Percentiles rank a stretch among this genome's conserved stretches.
Conservation (phyloP, 441 rosid genomes). For the Gossypium schwendimanii region DNA sequence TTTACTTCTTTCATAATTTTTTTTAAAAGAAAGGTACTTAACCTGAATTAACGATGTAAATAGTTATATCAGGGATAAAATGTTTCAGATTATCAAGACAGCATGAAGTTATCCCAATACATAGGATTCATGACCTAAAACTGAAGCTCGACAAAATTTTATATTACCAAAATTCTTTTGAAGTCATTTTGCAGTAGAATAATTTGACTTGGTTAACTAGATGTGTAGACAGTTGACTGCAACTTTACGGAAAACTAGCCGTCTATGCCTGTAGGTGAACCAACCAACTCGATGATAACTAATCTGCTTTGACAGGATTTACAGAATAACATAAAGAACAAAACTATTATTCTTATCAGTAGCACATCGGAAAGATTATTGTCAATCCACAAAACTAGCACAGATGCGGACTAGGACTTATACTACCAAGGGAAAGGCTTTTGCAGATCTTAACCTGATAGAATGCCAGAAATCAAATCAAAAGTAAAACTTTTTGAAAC, state of each 20-base stretch:
- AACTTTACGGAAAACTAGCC: neutral
- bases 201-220: neutral
- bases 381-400: neutral
- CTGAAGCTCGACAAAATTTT: neutral
- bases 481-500: slow-evolving; percentile 77
- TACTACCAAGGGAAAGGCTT: neutral
- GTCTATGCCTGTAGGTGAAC: neutral
- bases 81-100: neutral
- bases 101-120: neutral
- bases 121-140: neutral
- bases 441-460: slow-evolving; percentile 45
- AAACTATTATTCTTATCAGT: neutral
- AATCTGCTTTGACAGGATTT: neutral
- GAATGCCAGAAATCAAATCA: slow-evolving; percentile 76
- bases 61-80: neutral
- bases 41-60: neutral
- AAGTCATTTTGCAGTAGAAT: neutral
- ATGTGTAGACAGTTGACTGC: neutral
- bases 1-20: neutral
- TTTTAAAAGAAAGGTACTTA: neutral
- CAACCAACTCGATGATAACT: neutral
- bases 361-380: neutral
- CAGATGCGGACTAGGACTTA: slow-evolving; percentile 8
- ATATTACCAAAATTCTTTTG: neutral
- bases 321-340: neutral